Conservation (phyloP, 345 rosid species). For the Brassica incana region DNA sequence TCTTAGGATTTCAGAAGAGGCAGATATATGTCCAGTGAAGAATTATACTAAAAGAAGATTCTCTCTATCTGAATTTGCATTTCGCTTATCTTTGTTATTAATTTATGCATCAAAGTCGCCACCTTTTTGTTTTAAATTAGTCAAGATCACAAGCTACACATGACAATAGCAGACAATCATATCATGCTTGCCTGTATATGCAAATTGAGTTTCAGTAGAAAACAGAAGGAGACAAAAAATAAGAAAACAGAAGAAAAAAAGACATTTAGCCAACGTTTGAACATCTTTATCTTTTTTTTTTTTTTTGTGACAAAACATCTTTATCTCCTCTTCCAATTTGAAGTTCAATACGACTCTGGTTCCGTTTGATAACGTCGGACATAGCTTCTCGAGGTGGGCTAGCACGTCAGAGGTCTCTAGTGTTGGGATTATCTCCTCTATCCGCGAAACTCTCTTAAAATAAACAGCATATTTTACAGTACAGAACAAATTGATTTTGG, state of each 20-base stretch:
- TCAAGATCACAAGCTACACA: conserved; percentile 15
- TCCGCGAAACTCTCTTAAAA: conserved; percentile 66
- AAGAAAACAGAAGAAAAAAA: background rate
- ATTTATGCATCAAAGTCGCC: conserved; percentile 11
- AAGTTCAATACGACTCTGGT: conserved; percentile 74
- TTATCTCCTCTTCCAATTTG: conserved; percentile 88
- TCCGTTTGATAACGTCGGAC: conserved; percentile 68
- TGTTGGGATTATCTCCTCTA: conserved; percentile 93
- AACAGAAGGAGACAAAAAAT: background rate
- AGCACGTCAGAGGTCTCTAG: conserved; percentile 85
- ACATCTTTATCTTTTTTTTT: conserved; percentile 65
- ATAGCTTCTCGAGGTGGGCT: conserved; percentile 76
- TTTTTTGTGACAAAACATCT: conserved; percentile 46
- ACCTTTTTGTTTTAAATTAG: background rate
- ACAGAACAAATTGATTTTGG: background rate
- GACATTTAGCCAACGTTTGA: conserved; percentile 67
- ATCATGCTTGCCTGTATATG: background rate
- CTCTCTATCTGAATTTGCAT: conserved; percentile 16
- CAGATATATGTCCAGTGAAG: conserved; percentile 4
- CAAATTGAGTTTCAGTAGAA: background rate
- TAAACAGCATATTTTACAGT: background rate
- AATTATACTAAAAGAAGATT: conserved; percentile 27
- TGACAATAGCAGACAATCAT: background rate
- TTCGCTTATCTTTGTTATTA: background rate
- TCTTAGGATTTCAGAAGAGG: conserved; percentile 32